These are phyloP conservation scores for Neophaeococcomyces aloes DNA, from an alignment of 2,329 filamentous ascomycete species.

Conservation along the genomic window DNA sequence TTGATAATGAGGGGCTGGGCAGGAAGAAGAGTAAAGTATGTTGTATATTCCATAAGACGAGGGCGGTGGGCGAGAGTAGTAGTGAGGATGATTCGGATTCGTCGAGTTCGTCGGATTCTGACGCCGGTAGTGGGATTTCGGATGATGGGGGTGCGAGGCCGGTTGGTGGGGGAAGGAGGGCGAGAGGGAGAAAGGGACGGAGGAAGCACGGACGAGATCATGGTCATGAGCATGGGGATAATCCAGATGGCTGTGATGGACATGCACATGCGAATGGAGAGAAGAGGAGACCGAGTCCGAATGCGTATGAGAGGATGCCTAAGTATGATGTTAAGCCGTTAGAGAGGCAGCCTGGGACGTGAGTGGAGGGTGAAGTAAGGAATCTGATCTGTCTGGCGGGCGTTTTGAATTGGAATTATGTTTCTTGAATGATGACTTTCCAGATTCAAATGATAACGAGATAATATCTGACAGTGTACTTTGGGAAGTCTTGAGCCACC, in stretches of 20 bases:
- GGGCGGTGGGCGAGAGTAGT: conserved; percentile 70
- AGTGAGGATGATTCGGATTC: conserved; percentile 39
- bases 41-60: conserved; percentile 92
- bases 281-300: conserved; percentile 31
- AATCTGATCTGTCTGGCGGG: no score
- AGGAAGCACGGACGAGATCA: conserved; percentile 12
- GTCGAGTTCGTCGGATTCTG: conserved; percentile 36
- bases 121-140: conserved; percentile 37
- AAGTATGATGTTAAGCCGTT: conserved; percentile 20
- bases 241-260: conserved; percentile 17
- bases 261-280: conserved; percentile 20
- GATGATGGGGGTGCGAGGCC: conserved; percentile 26
- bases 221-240: conserved; percentile 15
- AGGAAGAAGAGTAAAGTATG: conserved; percentile 99
- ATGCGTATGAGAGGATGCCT: conserved; percentile 39
- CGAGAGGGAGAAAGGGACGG: conserved; percentile 21
- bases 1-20: conserved; percentile 91
- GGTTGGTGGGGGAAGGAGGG: conserved; percentile 20
- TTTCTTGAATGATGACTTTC: no score
- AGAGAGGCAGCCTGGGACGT: conserved; percentile 5
- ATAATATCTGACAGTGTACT: no score
- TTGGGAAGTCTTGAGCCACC: no score
- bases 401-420: no score
- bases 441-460: no score
- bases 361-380: neutral